These are phyloP conservation scores for Cucumis cinereus DNA, from an alignment of 306 rosid genomes.

Conservation along the genomic window DNA sequence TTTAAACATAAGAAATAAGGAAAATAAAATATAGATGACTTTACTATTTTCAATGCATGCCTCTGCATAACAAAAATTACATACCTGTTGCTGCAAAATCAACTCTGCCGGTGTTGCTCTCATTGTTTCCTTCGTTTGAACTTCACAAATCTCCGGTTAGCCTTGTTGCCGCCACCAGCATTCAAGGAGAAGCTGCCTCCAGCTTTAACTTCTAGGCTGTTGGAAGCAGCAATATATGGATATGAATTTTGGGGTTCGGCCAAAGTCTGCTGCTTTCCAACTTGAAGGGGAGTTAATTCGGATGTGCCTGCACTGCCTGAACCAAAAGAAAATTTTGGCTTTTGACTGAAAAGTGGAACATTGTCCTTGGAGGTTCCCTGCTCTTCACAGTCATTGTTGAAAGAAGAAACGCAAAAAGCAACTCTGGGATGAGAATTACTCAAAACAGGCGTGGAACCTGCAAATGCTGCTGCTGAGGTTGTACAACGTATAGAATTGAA, in stretches of 20 bases:
- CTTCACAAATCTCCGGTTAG: constrained; percentile 35
- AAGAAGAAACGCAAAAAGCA: constrained; percentile 19
- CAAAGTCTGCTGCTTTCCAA: constrained; percentile 37
- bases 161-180: constrained; percentile 48
- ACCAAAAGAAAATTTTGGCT: constrained; percentile 36
- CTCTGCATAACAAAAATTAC: neutral
- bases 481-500: constrained; percentile 28
- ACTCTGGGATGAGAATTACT: constrained; percentile 28
- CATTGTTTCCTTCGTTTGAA: constrained; percentile 27
- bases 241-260: constrained; percentile 30
- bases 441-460: constrained; percentile 34
- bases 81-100: neutral
- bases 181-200: constrained; percentile 72
- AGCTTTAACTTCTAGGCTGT: neutral
- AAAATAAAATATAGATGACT: neutral
- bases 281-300: constrained; percentile 36
- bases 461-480: constrained; percentile 35
- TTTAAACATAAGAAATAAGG: neutral
- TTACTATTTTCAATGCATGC: neutral
- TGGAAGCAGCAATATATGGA: constrained; percentile 44
- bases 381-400: constrained; percentile 61
- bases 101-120: neutral
- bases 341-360: constrained; percentile 42
- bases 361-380: constrained; percentile 81
- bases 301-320: constrained; percentile 19